Base-by-base conservation (phyloP, 495 filamentous ascomycete genomes). In the Hyaloscypha hepaticicola region DNA sequence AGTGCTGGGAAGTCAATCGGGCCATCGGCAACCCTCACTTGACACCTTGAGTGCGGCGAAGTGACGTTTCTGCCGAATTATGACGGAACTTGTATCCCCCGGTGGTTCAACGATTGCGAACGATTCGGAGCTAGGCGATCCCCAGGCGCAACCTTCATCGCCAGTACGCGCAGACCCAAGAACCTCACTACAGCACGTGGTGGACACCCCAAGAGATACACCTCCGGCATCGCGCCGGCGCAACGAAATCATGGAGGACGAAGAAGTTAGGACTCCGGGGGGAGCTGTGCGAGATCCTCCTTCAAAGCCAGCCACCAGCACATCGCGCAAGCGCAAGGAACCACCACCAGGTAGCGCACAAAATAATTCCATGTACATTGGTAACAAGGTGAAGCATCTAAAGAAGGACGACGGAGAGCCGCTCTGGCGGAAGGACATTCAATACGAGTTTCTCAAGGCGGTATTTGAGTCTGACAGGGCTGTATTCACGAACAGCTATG, bases 361-460 rank as follows among this genome's bases (percentile, higher is more conserved):
- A 12, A 66, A 66, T 34, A 60, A 50, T 14, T 66, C 70, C n/a
- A 65, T 75, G 55, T 89, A 89, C 69, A 88, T 90, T 19, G 93
- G 93, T n/a, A 90, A 91, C 73, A 98, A 97, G 78, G 96, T 99
- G 38, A 80, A 90, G 61, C 94, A 98, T 74, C 80, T 99, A 50
- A 99, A 99, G 79, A 98, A 98, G 73, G 93, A 97, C 58, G 95
- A 99, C 75, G 95, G 95, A 65, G 90, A 96, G 51, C 96, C 95
- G 14, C 82, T 99, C 8, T 99, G 95, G 95, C 85, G 95, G 73
- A 93, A 91, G 75, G 95, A 99, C 76, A 99, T 99, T 51, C 95
- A 99, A 74, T 94, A 92, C 75, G 91, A 97, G 71, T 99, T 99
- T 69, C 84, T 99, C 63, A 88, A 87, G 70, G 84, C 88, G 60